Evolutionary conservation across 345 rosid species (phyloP).

Genomic region (Bruguiera parviflora): DNA sequence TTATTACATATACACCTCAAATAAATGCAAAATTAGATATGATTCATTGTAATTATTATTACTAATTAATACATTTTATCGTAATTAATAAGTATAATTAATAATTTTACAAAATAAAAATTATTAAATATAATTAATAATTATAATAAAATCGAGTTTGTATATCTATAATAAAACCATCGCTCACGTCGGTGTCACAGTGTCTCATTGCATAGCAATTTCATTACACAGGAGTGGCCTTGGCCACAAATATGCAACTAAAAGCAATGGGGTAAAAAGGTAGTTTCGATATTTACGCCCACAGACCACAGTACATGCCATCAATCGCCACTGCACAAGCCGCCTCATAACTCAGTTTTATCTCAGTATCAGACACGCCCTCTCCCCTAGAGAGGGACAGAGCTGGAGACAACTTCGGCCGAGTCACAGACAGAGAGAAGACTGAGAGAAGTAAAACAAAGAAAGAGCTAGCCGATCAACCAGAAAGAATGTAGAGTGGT

Average conservation of each 20-base stretch:
- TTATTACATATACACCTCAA: no score
- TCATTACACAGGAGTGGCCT: conserved; percentile 5
- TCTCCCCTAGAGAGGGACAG: neutral
- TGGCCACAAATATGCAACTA: neutral
- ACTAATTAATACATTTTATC: no score
- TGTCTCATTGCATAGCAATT: neutral
- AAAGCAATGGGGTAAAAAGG: conserved; percentile 19
- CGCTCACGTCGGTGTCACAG: no score
- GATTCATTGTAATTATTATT: no score
- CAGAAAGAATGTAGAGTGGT: neutral
- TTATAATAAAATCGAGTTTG: no score
- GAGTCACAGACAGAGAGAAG: neutral
- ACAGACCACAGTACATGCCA: neutral
- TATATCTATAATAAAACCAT: no score
- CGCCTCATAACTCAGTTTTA: conserved; percentile 25
- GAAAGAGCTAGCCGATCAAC: neutral
- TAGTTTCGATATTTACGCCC: neutral
- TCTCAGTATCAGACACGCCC: neutral
- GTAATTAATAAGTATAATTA: no score
- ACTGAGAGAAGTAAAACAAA: no score
- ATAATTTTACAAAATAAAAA: no score
- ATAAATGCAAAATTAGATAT: no score
- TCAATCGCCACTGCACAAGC: conserved; percentile 23
- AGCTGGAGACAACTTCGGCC: neutral
- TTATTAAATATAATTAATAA: no score